These are phyloP conservation scores for Penicillium griseofulvum DNA, from an alignment of 2,329 filamentous ascomycete species.

Conservation along the genomic window DNA sequence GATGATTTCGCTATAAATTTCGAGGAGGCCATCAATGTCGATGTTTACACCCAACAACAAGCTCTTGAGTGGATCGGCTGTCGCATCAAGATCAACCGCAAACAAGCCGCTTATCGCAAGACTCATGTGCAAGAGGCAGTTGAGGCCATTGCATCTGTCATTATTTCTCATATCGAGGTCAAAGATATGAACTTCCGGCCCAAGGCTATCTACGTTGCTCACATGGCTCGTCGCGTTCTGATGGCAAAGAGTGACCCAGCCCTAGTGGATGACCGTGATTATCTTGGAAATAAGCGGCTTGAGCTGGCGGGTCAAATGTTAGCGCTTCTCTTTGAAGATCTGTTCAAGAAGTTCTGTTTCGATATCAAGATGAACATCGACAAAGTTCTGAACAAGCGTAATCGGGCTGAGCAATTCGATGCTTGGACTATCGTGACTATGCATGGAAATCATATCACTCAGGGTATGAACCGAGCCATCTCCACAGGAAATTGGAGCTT, in stretches of 20 bases:
- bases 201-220: constrained; percentile 94
- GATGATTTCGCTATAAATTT: constrained; percentile 96
- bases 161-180: constrained; percentile 92
- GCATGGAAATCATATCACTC: constrained; percentile 81
- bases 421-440: constrained; percentile 79
- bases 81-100: constrained; percentile 80
- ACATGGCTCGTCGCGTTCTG: constrained; percentile 94
- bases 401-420: constrained; percentile 83
- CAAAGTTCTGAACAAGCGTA: constrained; percentile 91
- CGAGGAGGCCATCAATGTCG: constrained; percentile 80
- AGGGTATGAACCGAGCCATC: constrained; percentile 92
- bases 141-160: constrained; percentile 85
- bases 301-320: constrained; percentile 93
- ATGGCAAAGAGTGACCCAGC: constrained; percentile 90
- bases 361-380: constrained; percentile 92
- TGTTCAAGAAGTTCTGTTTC: constrained; percentile 92
- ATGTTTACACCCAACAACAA: constrained; percentile 90
- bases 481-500: constrained; percentile 97
- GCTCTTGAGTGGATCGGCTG: constrained; percentile 88
- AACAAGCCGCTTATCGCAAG: constrained; percentile 60
- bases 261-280: constrained; percentile 92
- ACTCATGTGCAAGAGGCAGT: constrained; percentile 89
- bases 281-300: constrained; percentile 94
- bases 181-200: constrained; percentile 89
- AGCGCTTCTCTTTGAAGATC: constrained; percentile 90